Evolutionary conservation across 2,329 filamentous ascomycete genomes (phyloP), one percentile per base, ranked within the genome.

Genomic region (Aspergillus ustus): DNA sequence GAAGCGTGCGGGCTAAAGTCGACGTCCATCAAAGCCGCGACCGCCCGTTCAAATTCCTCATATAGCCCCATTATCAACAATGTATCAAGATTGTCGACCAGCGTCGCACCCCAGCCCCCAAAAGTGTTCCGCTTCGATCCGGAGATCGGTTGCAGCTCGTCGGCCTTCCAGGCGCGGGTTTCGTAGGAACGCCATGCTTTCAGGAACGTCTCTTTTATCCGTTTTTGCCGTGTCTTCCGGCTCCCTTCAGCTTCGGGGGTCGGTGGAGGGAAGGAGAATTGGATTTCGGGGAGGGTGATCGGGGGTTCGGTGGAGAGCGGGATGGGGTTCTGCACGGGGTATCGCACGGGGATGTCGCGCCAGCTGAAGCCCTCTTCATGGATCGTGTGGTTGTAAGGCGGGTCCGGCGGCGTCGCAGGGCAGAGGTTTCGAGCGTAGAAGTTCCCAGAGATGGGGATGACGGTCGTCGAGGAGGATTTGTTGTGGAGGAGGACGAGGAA

Each of bases 91-190:
- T 85, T 82, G 78, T 96, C 92, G 4, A 96, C 90, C 61, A 96
- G 75, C 0, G 92, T 94, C 11, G 92, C 92, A 28, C 90, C 90
- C 92, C 92, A 96, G 56, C 90, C 91, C 70, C 91, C 93, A 75
- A 97, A 97, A 0, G 91, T 90, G 70, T 96, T 90, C n/a, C 85
- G 85, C 66, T 81, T 85, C n/a, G 78, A 79, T 48, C 87, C 87
- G 51, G 85, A 85, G 7, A 93, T 81, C 1, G 93, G 93, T 40
- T 78, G 83, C 15, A 97, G 79, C 79, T 97, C 93, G 72, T 97
- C 93, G 67, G 93, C 90, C 67, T 88, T 84, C 87, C 90, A 94
- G 15, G 92, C 93, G 69, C 89, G 84, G 62, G 86, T 82, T 70
- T 84, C 89, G 78, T 97, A 97, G 43, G 90, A 91, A 5, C 80